Evolutionary conservation across 768 basidiomycete species (phyloP), one percentile per base, ranked within the genome.

Genomic region (Collybiopsis confluens): DNA sequence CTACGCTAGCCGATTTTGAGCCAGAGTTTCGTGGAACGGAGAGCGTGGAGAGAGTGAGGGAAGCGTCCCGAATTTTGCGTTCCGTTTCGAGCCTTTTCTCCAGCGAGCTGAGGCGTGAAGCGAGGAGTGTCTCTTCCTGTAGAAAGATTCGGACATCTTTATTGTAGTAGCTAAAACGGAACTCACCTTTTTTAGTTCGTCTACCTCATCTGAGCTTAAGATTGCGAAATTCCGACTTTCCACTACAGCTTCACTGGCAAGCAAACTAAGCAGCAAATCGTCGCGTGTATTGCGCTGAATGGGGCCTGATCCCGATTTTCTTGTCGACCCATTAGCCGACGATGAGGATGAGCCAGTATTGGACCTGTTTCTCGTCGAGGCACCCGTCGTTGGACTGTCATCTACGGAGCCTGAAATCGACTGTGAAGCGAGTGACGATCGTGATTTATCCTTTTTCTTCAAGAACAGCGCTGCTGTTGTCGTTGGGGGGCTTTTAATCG

Each of bases 241-340:
- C n/a, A 98, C 85, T 38, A 91, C 82, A 4, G 96, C 96, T 69
- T 98, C 93, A 52, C 93, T 93, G 38, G 94, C 90, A 58, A 98
- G 73, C 37, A 99, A 78, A 65, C 89, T 90, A 65, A 97, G 79
- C 58, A 98, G 77, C 43, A 98, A 79, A 57, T 94, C 90, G 61
- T 97, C 93, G 42, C 86, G 78, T 15, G 81, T 81, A 57, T 82
- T 85, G 52, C 79, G 66, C 44, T 71, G 57, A 7, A 65, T 70
- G 7, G 79, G 79, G 10, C 58, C 78, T 77, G 68, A 69, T 69
- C 27, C 72, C 71, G 16, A 62, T 58, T 43, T 71, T 69, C 72
- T 57, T 15, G 70, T 65, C 35, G 67, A 60, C 20, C 69, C 62
- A 47, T 37, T 62, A 38, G 70, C 28, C 2, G 36, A 45, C 37